A percentile compares a stretch with the other conserved stretches of the same genome.
Evolutionary conservation across 2,329 filamentous ascomycete species (phyloP).

Genomic region (Mycosphaerella sp.): DNA sequence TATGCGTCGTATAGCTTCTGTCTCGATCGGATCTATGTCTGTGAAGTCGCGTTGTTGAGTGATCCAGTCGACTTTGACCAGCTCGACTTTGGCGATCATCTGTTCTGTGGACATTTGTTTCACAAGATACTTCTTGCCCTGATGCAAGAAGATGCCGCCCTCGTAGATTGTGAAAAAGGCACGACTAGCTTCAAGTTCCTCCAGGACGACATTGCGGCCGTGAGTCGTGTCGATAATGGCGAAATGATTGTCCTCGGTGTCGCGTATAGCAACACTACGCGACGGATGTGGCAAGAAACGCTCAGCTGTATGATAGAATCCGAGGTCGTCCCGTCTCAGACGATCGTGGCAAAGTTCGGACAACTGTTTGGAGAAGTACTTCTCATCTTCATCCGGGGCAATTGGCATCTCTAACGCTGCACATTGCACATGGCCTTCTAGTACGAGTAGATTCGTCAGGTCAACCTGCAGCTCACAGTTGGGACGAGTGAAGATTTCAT

Average conservation of each 20-base stretch:
- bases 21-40: conserved; percentile 89
- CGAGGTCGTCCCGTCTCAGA: conserved; percentile 65
- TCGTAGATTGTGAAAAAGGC: conserved; percentile 96
- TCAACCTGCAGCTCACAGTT: conserved; percentile 88
- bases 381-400: conserved; percentile 63
- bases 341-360: conserved; percentile 65
- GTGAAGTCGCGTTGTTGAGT: conserved; percentile 90
- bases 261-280: conserved; percentile 76
- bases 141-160: conserved; percentile 92
- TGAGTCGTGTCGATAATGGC: conserved; percentile 86
- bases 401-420: conserved; percentile 95
- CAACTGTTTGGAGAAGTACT: conserved; percentile 74
- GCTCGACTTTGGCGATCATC: conserved; percentile 78
- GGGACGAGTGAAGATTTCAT: conserved; percentile 86
- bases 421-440: conserved; percentile 93
- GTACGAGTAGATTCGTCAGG: conserved; percentile 80
- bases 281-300: conserved; percentile 82
- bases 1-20: conserved; percentile 75
- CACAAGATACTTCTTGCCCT: conserved; percentile 88
- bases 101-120: conserved; percentile 77
- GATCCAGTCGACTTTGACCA: conserved; percentile 89
- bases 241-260: conserved; percentile 87
- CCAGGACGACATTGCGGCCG: conserved; percentile 74
- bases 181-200: conserved; percentile 93
- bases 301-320: conserved; percentile 85